These are phyloP conservation scores for Penicillium sp. DNA, from an alignment of 2,329 filamentous ascomycete genomes.

Conservation along the genomic window DNA sequence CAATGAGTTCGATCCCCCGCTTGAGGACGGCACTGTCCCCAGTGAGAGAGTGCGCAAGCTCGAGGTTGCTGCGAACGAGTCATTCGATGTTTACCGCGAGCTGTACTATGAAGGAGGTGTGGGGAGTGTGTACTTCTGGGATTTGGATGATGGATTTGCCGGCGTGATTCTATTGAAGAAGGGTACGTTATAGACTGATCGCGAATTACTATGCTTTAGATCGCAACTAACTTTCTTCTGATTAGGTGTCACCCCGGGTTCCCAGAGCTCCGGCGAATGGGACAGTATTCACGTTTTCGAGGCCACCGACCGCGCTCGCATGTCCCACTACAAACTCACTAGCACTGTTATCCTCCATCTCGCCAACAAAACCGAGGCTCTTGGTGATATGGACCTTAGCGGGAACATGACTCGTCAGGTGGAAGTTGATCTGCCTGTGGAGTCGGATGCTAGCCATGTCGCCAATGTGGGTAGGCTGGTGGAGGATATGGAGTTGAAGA, in stretches of 20 bases:
- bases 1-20: conserved; percentile 93
- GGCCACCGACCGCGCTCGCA: conserved; percentile 85
- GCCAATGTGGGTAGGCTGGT: conserved; percentile 91
- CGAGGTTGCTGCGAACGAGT: conserved; percentile 91
- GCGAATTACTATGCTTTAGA: neutral
- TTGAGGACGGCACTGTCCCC: conserved; percentile 82
- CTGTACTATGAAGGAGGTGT: conserved; percentile 91
- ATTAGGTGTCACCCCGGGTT: conserved; percentile 63
- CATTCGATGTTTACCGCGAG: conserved; percentile 94
- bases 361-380: conserved; percentile 62
- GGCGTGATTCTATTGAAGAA: conserved; percentile 96
- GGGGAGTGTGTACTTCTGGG: conserved; percentile 97
- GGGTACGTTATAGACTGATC: conserved; percentile 52
- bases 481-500: conserved; percentile 99
- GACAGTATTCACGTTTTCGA: conserved; percentile 99
- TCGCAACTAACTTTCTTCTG: conserved; percentile 8
- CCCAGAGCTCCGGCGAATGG: conserved; percentile 78
- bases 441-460: conserved; percentile 89
- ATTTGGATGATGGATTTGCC: conserved; percentile 94
- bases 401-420: conserved; percentile 98
- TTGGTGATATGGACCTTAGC: conserved; percentile 86
- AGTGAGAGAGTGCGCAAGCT: conserved; percentile 89
- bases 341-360: conserved; percentile 93
- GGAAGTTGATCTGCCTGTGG: conserved; percentile 84
- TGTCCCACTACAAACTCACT: conserved; percentile 95